A percentile compares a stretch with the other conserved stretches of the same genome.
Conservation (phyloP, 768 basidiomycete species). For the Phylloporus arenicola region DNA sequence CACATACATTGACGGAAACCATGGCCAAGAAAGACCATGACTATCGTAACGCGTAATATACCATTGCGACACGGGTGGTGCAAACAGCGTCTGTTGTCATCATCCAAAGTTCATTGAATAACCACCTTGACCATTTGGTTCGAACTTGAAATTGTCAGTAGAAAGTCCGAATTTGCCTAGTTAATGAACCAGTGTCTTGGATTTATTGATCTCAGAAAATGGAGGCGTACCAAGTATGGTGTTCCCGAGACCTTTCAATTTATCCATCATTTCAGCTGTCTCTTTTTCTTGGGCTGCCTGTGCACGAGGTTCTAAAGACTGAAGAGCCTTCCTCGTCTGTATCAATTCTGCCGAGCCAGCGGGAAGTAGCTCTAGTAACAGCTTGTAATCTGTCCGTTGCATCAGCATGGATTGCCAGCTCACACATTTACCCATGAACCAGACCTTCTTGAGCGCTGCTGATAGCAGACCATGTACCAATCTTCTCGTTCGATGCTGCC, state of each 20-base stretch:
- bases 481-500: constrained; percentile 76
- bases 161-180: constrained; percentile 89
- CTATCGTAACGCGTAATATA: neutral
- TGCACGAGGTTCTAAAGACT: constrained; percentile 57
- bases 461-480: constrained; percentile 81
- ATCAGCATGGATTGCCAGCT: neutral
- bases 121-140: constrained; percentile 90
- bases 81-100: constrained; percentile 25
- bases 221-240: constrained; percentile 65
- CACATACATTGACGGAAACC: constrained; percentile 18
- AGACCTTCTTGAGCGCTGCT: constrained; percentile 80
- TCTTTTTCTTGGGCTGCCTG: constrained; percentile 79
- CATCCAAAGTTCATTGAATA: constrained; percentile 85
- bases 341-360: constrained; percentile 44
- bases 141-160: constrained; percentile 96
- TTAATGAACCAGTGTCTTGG: neutral
- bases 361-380: constrained; percentile 61
- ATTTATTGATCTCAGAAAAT: neutral
- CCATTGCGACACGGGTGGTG: neutral
- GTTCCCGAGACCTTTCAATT: constrained; percentile 91
- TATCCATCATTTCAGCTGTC: constrained; percentile 86
- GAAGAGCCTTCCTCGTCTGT: constrained; percentile 47
- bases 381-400: constrained; percentile 61
- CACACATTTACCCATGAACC: neutral
- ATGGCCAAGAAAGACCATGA: constrained; percentile 1